These are phyloP conservation scores for Jasminum sambac DNA, from an alignment of 257 asterid species.

Conservation along the genomic window DNA sequence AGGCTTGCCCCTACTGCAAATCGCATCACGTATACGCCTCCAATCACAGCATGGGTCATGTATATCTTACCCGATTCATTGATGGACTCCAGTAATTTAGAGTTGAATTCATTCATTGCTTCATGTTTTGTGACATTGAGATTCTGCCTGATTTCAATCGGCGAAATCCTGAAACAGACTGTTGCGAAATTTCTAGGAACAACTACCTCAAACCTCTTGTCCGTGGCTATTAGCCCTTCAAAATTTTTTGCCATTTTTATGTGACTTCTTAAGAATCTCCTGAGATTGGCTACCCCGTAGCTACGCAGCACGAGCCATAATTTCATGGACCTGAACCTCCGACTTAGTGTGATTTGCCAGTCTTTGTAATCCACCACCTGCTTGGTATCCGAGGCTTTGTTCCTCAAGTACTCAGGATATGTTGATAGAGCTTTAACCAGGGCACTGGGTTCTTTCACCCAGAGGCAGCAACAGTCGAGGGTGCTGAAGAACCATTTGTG, in stretches of 20 bases:
- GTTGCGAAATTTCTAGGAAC: constrained; percentile 72
- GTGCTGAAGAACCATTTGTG: constrained; percentile 78
- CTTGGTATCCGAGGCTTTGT: constrained; percentile 61
- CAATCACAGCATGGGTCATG: constrained; percentile 73
- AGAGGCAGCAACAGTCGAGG: constrained; percentile 75
- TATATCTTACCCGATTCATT: constrained; percentile 59
- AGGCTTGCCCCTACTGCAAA: constrained; percentile 66
- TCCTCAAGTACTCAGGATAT: constrained; percentile 56
- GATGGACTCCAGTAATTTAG: constrained; percentile 50
- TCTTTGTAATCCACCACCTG: constrained; percentile 83
- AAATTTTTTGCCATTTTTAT: constrained; percentile 71
- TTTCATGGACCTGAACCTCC: constrained; percentile 68
- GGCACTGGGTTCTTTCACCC: constrained; percentile 71
- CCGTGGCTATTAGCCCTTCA: constrained; percentile 58
- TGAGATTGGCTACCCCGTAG: constrained; percentile 63
- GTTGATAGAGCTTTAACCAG: constrained; percentile 62
- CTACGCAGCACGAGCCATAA: constrained; percentile 71
- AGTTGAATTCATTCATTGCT: constrained; percentile 49
- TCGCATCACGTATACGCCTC: constrained; percentile 58
- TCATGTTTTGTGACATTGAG: constrained; percentile 30
- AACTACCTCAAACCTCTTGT: constrained; percentile 67
- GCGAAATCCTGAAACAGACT: constrained; percentile 64
- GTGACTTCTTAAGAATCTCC: constrained; percentile 55
- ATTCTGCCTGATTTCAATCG: constrained; percentile 33
- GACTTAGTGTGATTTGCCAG: constrained; percentile 78